Evolutionary conservation across 1,284 basidiomycete species (phyloP).

Genomic region (Ceratobasidium sp.): DNA sequence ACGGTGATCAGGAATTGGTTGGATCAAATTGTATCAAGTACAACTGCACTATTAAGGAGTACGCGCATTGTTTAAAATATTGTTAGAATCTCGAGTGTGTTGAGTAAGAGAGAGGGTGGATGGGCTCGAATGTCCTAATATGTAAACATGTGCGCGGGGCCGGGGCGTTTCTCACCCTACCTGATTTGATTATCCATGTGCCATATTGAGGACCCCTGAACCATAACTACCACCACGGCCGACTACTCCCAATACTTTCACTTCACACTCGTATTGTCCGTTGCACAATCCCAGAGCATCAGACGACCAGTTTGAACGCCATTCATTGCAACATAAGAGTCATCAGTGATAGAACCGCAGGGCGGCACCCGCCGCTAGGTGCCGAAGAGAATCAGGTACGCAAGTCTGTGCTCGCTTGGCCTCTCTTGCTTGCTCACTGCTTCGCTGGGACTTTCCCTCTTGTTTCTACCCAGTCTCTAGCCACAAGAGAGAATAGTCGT

Average conservation of each 20-base stretch:
- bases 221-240: conserved; percentile 20
- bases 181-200: not conserved
- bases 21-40: conserved; percentile 8
- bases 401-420: not conserved
- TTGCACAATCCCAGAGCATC: not conserved
- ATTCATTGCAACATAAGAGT: too few species aligned
- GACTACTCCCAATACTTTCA: not conserved
- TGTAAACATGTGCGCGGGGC: not conserved
- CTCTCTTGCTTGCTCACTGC: not conserved
- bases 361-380: too few species aligned
- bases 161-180: conserved; percentile 41
- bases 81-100: not conserved
- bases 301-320: too few species aligned
- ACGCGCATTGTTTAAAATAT: not conserved
- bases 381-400: too few species aligned
- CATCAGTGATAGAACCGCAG: too few species aligned
- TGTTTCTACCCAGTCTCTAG: too few species aligned
- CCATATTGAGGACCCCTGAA: conserved; percentile 10
- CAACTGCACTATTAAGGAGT: not conserved
- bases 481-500: too few species aligned
- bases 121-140: not conserved
- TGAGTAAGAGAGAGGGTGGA: not conserved
- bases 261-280: not conserved
- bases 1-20: not conserved
- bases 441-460: too few species aligned